Base-by-base conservation (phyloP, 176 grass and related monocot genomes). In the Olyra latifolia region DNA sequence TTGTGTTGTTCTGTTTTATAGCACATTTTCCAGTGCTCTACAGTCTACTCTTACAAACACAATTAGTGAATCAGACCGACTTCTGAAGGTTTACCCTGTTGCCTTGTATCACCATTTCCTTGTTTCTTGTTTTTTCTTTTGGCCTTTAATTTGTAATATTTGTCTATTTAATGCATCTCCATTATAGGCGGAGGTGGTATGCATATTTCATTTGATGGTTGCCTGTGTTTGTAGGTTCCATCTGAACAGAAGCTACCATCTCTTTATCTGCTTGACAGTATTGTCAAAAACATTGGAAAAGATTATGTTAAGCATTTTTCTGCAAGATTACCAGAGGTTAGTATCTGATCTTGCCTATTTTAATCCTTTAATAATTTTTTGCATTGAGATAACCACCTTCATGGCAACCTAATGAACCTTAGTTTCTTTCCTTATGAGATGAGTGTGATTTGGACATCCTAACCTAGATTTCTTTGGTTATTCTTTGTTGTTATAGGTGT, bases 261-360 rank as follows among this genome's bases (percentile, higher is more conserved):
- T 52, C 86, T 99, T 40, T 99, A 99, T 83, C 87, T 99, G 38
- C 82, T 99, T 66, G 97, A 99, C 82, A 99, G 97, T 84, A 95
- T 99, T 84, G 97, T 99, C 50, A 99, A 99, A 83, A 99, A 99
- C 85, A 95, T 99, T 19, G 97, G 93, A 82, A 93, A 91, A 88
- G 93, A 96, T 82, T 99, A 99, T 72, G 82, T 91, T 50, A 99
- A 91, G 79, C 86, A 95, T 91, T 99, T 99, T 89, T 84, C 97
- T 76, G 55, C 82, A 72, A 90, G 82, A 59, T 72, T 99, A 81
- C 91, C 93, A 66, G 93, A 99, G 90, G 97, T 96, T 81, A 74
- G 78, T 23, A 38, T 80, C 52, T 78, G 45, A 67, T 57, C 29
- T 17, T 80, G 57, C 14, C 57, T 29, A 28, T 65, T 29, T 39